phyloP scores from a whole-genome alignment of 768 basidiomycete species.

The Termitomyces sp. region DNA sequence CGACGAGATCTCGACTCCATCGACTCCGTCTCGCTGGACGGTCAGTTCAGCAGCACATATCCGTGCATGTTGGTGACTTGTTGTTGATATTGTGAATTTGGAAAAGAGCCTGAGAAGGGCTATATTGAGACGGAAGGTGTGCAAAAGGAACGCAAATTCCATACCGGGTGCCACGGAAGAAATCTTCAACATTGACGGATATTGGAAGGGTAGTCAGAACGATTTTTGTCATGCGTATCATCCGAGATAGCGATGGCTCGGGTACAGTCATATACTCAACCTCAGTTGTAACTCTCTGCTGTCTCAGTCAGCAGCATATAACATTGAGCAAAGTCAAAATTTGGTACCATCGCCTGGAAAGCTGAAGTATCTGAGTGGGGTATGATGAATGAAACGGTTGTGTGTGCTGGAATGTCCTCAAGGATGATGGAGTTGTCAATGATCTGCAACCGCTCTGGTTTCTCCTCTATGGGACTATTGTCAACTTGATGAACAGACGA shows the following conservation, averaged over 20 bases:
- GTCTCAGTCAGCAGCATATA: background rate
- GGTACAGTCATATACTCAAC: conserved; percentile 61
- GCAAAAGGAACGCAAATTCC: background rate
- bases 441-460: conserved; percentile 24
- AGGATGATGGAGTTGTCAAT: conserved; percentile 41
- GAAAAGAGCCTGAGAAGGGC: conserved; percentile 64
- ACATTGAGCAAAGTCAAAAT: background rate
- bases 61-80: conserved; percentile 74
- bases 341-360: conserved; percentile 52
- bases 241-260: conserved; percentile 49
- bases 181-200: conserved; percentile 93
- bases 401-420: conserved; percentile 39
- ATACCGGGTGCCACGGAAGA: conserved; percentile 85
- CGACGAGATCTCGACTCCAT: conserved; percentile 46
- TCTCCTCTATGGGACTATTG: conserved; percentile 8
- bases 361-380: conserved; percentile 66
- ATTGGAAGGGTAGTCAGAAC: conserved; percentile 75
- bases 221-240: conserved; percentile 44
- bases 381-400: conserved; percentile 42
- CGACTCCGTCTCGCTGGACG: conserved; percentile 32
- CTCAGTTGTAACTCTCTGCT: conserved; percentile 61
- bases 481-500: background rate
- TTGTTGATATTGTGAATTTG: conserved; percentile 84
- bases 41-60: conserved; percentile 57
- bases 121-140: background rate